These are phyloP conservation scores for Chrysoporthe cubensis DNA, from an alignment of 2,329 filamentous ascomycete genomes.

Conservation along the genomic window DNA sequence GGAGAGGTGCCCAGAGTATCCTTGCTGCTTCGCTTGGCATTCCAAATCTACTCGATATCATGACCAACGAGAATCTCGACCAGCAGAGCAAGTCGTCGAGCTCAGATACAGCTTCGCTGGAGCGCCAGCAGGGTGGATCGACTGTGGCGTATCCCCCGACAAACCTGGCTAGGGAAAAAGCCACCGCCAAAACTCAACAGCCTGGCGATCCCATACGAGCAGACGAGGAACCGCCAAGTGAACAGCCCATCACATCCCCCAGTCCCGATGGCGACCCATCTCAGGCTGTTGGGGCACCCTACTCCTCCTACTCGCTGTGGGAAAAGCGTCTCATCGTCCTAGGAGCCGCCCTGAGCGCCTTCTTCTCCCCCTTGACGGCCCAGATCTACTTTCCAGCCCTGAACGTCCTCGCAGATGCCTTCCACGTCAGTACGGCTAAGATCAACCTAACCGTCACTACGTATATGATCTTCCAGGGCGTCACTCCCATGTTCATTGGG, in stretches of 20 bases:
- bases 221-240: slow-evolving; percentile 29
- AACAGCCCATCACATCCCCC: slow-evolving; percentile 24
- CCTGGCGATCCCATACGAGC: background rate
- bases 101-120: background rate
- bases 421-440: slow-evolving; percentile 46
- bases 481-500: slow-evolving; percentile 54
- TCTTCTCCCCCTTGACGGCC: slow-evolving; percentile 52
- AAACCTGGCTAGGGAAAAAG: too few species aligned
- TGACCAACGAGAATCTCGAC: background rate
- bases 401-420: slow-evolving; percentile 50
- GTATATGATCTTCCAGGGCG: slow-evolving; percentile 64
- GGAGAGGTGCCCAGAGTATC: background rate
- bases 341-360: slow-evolving; percentile 42
- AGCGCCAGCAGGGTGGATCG: background rate
- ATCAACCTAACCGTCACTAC: slow-evolving; percentile 59
- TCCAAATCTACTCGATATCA: background rate
- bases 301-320: slow-evolving; percentile 45
- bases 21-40: background rate
- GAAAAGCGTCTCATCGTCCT: slow-evolving; percentile 48
- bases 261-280: slow-evolving; percentile 18
- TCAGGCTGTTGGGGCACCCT: slow-evolving; percentile 33
- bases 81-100: background rate
- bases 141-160: background rate
- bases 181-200: background rate
- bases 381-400: slow-evolving; percentile 61